These are phyloP conservation scores for Hymenoscyphus repandus DNA, from an alignment of 2,329 filamentous ascomycete genomes.

Conservation along the genomic window DNA sequence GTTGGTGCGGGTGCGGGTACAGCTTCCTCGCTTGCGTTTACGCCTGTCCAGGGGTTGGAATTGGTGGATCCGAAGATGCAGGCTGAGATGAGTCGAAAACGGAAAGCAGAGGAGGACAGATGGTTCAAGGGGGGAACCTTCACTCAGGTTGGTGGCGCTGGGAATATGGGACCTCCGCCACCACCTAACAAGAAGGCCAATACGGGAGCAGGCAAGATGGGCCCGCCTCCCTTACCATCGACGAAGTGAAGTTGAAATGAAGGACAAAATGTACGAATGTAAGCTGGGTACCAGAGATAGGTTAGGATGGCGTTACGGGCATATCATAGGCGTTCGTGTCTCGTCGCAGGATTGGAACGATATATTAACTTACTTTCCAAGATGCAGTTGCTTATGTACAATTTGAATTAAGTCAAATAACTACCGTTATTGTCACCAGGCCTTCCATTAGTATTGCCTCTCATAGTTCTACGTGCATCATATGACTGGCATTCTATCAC, in stretches of 20 bases:
- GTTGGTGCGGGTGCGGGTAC: constrained; percentile 64
- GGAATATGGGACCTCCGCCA: constrained; percentile 77
- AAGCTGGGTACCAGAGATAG: too few species aligned
- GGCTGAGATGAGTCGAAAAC: constrained; percentile 81
- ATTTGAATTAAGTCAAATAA: too few species aligned
- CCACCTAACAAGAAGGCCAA: constrained; percentile 62
- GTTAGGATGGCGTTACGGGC: too few species aligned
- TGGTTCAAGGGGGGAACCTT: constrained; percentile 99
- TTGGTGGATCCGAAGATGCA: constrained; percentile 90
- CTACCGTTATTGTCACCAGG: too few species aligned
- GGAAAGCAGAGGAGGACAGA: constrained; percentile 88
- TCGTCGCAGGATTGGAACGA: too few species aligned
- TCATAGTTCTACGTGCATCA: too few species aligned
- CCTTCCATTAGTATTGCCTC: too few species aligned
- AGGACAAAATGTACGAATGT: too few species aligned
- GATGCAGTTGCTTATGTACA: too few species aligned
- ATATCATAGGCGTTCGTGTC: too few species aligned
- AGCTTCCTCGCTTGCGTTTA: constrained; percentile 85
- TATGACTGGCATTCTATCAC: too few species aligned
- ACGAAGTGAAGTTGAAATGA: constrained; percentile 14
- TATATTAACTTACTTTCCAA: too few species aligned
- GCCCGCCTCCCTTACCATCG: constrained; percentile 26
- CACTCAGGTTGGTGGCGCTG: constrained; percentile 67
- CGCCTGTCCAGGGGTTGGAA: constrained; percentile 89
- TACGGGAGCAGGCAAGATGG: constrained; percentile 51